A percentile compares a stretch with the other conserved stretches of the same genome.
Evolutionary conservation across 1,139 yeast genomes (phyloP).

Genomic region (Kurtzmaniella quercitrusa): DNA sequence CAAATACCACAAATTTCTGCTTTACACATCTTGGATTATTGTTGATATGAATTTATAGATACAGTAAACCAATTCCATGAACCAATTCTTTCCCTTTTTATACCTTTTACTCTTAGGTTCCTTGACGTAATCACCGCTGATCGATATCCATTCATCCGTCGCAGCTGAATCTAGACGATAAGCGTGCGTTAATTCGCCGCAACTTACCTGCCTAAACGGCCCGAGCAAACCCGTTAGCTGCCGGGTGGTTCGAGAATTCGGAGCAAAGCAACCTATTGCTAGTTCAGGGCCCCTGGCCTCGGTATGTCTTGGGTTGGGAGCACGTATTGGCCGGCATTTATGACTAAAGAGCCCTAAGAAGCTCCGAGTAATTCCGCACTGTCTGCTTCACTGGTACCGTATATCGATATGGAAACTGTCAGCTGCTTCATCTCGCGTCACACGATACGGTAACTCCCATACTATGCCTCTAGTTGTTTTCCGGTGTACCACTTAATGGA

Average conservation of each 20-base stretch:
- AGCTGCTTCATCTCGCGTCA: no score
- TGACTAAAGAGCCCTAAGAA: no score
- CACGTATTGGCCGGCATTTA: not conserved
- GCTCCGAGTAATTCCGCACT: no score
- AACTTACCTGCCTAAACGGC: not conserved
- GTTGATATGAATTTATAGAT: not conserved
- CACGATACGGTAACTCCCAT: no score
- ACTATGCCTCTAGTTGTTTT: no score
- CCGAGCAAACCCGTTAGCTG: not conserved
- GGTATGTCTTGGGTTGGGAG: not conserved
- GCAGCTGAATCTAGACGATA: not conserved
- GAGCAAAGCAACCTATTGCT: not conserved
- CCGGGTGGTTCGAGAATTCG: not conserved
- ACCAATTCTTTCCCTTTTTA: not conserved
- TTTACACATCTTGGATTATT: constrained; percentile 24
- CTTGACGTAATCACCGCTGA: not conserved
- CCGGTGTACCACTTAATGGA: no score
- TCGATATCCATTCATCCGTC: not conserved
- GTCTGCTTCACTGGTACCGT: no score
- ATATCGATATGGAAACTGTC: no score
- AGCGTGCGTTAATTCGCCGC: not conserved
- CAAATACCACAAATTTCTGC: constrained; percentile 36
- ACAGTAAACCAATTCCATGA: not conserved
- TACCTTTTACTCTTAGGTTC: not conserved
- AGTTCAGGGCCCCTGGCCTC: not conserved